Base-by-base conservation (phyloP, 208 protist genomes). In the Wallacemonas rigidus region DNA sequence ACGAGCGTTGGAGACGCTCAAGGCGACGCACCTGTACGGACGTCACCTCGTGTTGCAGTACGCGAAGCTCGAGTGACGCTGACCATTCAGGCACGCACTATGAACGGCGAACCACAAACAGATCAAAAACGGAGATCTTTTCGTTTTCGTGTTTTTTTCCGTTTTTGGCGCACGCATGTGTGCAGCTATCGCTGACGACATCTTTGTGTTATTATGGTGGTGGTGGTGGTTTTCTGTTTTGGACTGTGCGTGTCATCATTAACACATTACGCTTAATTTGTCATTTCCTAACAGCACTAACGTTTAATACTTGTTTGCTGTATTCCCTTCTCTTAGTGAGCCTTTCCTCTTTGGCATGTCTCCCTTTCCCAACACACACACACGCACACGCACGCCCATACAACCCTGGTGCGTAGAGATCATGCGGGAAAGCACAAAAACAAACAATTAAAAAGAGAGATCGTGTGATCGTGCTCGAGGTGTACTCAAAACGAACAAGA, bases 1-100 rank as follows among this genome's bases (percentile, higher is more conserved):
- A 11, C 87, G 91, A 57, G 99, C 99, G 3, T 88, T 97, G 70
- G 82, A 98, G 41, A 74, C 89, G 48, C 91, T 99, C 11, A 82
- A 77, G 55, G 77, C 89, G 7, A 99, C 97, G 26, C 99, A 99
- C 80, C 85, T 99, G 12, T 99, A 99, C 79, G 98, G 98, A 36
- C 86, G 99, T 15, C 98, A 98, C 80, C 77, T 99, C 1, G 96
- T 99, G 15, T 69, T 99, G 14, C 92, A 99, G 69, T 99, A 95
- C 68, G 97, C 98, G 26, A 95, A 98, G 65, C 76, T 98, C 40
- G 98, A 98, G 39, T 65, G 26, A 65, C 45, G 0, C 45, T 50
- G 45, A 12, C 45, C 45, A 0, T 26, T 26, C 0, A 26, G 26
- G 26, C 26, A 26, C 26, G 26, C 26, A 26, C 26, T 0, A 26